These are phyloP conservation scores for Hydnum rufescens DNA, from an alignment of 768 basidiomycete species.

Conservation along the genomic window DNA sequence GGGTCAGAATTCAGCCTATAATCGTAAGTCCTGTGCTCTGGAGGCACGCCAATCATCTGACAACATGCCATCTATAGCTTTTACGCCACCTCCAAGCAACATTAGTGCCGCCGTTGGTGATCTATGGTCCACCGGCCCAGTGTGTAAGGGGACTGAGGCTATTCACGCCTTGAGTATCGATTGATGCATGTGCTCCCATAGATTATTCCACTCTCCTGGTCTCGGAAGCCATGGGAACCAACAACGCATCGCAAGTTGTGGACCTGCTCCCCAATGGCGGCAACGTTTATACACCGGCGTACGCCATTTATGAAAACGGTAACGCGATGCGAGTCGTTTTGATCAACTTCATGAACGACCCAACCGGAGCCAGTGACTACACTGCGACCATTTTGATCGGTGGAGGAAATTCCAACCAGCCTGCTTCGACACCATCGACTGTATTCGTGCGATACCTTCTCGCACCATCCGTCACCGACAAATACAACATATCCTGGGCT, in stretches of 20 bases:
- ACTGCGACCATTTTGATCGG: constrained; percentile 21
- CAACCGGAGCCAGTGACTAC: constrained; percentile 23
- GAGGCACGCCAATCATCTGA: neutral
- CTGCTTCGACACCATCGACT: constrained; percentile 5
- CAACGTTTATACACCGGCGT: constrained; percentile 25
- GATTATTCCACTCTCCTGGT: constrained; percentile 28
- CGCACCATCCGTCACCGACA: constrained; percentile 15
- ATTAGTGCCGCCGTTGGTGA: constrained; percentile 19
- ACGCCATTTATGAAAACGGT: constrained; percentile 31
- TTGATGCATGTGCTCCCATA: neutral
- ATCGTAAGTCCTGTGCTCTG: neutral
- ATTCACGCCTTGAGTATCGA: neutral
- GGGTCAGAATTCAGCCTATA: neutral
- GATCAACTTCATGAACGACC: constrained; percentile 27
- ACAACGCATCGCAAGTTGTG: constrained; percentile 24
- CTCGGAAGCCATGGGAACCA: constrained; percentile 27
- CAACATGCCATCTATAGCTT: constrained; percentile 17
- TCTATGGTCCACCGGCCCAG: constrained; percentile 28
- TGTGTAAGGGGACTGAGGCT: constrained; percentile 12
- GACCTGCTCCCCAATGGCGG: constrained; percentile 25
- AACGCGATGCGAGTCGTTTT: constrained; percentile 13
- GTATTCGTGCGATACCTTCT: constrained; percentile 15
- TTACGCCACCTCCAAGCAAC: constrained; percentile 28
- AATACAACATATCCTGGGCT: constrained; percentile 24
- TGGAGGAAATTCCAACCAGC: constrained; percentile 12